Base-by-base conservation (phyloP, 2,329 filamentous ascomycete species). In the Colletotrichum sp. region DNA sequence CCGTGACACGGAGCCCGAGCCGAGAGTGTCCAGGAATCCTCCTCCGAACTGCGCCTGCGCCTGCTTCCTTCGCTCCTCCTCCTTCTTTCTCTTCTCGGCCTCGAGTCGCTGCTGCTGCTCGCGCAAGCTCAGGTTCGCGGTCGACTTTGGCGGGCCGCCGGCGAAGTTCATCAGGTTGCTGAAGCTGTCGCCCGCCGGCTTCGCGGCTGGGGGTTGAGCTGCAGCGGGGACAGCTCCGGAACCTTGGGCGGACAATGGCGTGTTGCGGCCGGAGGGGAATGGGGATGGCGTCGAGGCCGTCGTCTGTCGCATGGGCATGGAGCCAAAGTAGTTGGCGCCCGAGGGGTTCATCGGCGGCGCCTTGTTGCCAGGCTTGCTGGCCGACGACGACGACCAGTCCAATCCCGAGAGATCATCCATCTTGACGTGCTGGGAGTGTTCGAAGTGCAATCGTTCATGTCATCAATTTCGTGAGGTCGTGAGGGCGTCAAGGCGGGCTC, bases 21-120 rank as follows among this genome's bases (percentile, higher is more conserved):
- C 95, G 64, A 97, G 86, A 15, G 86, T 91, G 81, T 97, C 94
- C 92, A 94, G 96, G 82, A 95, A 95, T 77, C 92, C 91, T 13
- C 91, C 90, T 4, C 95, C 95, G 84, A 95, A 98, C 76, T 96
- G 93, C 34, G 91, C 90, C 78, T 97, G 95, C 80, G 93, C 91
- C 82, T 93, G 91, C 80, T 90, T 93, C 80, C 90, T 91, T 81
- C 91, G 91, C 82, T 96, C 93, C 74, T 93, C 93, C 76, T 96
- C 94, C 82, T 96, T 94, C 82, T 88, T 91, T 39, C 90, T 88
- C 85, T 92, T 95, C 84, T 93, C 91, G 6, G 88, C 90, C 78
- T 92, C 90, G 48, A 94, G 84, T 75, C 91, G 91, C 77, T 92
- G 90, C 84, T 95, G 94, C 80, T 95, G 93, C 84, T 98, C 95